Evolutionary conservation across 768 basidiomycete genomes (phyloP), one percentile per base, ranked within the genome.

Genomic region (Candolleomyces efflorescens): DNA sequence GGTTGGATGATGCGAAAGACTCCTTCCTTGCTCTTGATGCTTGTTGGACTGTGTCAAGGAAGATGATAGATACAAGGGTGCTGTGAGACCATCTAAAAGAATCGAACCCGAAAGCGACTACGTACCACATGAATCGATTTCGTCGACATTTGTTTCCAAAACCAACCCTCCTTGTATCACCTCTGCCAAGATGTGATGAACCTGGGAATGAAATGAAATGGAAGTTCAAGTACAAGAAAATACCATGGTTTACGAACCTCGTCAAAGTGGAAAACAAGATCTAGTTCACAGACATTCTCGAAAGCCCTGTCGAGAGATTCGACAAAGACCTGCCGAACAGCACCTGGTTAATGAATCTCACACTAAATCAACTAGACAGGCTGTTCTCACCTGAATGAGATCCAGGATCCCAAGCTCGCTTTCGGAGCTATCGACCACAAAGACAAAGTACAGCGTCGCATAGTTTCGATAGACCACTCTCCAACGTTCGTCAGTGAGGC

Each of bases 201-300:
- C 95, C 94, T 96, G 27, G 36, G 32, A 32, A 44, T 54, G 26
- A 57, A 36, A 47, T 2, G 3, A 20, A 55, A 13, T 13, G n/a
- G 10, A 44, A 37, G 44, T 60, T 39, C 11, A n/a, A 45, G 60
- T 26, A n/a, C n/a, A n/a, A n/a, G 20, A 20, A 18, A 12, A 26
- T 12, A 23, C 32, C 7, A 39, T 15, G 80, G 7, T 36, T 46
- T 46, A 22, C 50, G 32, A 63, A 92, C 95, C 80, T 98, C 94
- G 70, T 98, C 97, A 66, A 98, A 99, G 70, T 98, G 95, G 71
- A 98, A 99, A 52, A 99, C 95, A 12, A 99, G 81, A 71, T 99
- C 97, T 46, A 99, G 78, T 71, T 99, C 97, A 73, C 97, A 98
- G 0, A 99, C 97, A 66, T 98, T 98, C 77, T 97, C 94, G 68